A percentile compares a stretch with the other conserved stretches of the same genome.
Evolutionary conservation across 2,329 filamentous ascomycete genomes (phyloP).

Genomic region (Coniochaeta sp.): DNA sequence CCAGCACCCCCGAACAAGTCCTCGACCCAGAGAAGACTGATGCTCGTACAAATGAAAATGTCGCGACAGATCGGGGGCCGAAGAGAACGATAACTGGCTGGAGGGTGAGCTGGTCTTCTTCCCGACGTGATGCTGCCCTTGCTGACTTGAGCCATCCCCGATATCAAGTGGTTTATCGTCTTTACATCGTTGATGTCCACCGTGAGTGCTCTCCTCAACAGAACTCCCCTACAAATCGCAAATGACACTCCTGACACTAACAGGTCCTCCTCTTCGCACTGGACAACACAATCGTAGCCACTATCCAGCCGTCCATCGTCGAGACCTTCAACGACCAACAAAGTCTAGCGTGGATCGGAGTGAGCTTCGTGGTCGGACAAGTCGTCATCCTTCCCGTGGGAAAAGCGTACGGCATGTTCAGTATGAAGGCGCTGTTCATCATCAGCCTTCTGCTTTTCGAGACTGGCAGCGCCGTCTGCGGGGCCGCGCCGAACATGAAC

Average conservation of each 20-base stretch:
- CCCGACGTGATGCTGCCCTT: neutral
- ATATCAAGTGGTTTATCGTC: neutral
- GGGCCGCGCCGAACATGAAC: slow-evolving; percentile 33
- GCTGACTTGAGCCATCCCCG: neutral
- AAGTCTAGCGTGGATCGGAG: slow-evolving; percentile 34
- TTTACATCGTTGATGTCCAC: neutral
- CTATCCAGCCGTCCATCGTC: slow-evolving; percentile 33
- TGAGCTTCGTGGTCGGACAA: slow-evolving; percentile 30
- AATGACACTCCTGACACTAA: neutral
- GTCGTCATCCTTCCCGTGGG: slow-evolving; percentile 26
- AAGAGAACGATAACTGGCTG: neutral
- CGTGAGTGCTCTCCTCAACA: neutral
- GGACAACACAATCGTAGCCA: slow-evolving; percentile 41
- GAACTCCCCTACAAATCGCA: neutral
- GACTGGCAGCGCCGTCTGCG: slow-evolving; percentile 30
- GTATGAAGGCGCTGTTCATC: slow-evolving; percentile 31
- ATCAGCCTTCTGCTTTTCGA: slow-evolving; percentile 13
- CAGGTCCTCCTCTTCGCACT: slow-evolving; percentile 31
- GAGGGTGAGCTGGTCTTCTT: neutral
- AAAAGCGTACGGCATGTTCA: slow-evolving; percentile 31
- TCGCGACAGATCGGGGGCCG: neutral
- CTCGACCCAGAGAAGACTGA: neutral
- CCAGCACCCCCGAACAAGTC: neutral
- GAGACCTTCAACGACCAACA: slow-evolving; percentile 24
- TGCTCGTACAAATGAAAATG: neutral